Evolutionary conservation across 2,329 filamentous ascomycete species (phyloP).

Genomic region (Cryphonectria naterciae): DNA sequence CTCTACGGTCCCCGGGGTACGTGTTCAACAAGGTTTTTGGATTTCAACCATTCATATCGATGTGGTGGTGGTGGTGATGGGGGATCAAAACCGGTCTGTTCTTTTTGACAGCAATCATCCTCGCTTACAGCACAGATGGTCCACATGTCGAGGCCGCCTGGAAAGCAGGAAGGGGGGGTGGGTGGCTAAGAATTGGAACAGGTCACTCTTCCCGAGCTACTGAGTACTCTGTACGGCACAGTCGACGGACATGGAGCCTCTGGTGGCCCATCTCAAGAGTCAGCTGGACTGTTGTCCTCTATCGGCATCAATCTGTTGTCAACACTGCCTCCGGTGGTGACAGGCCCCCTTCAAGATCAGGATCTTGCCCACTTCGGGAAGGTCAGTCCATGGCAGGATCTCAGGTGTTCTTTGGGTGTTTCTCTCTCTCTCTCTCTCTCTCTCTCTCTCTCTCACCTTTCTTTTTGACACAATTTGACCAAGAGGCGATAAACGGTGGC

Average conservation of each 20-base stretch:
- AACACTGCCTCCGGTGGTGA: neutral
- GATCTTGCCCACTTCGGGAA: conserved; percentile 24
- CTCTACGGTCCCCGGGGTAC: conserved; percentile 8
- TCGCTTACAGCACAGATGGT: conserved; percentile 22
- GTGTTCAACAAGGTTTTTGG: conserved; percentile 2
- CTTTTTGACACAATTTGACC: conserved; percentile 24
- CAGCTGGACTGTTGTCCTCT: conserved; percentile 11
- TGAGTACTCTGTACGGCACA: no score
- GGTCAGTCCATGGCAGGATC: conserved; percentile 26
- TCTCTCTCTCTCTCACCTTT: neutral
- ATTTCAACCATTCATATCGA: conserved; percentile 10
- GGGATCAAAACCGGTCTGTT: conserved; percentile 24
- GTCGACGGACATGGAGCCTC: neutral
- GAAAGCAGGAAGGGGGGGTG: neutral
- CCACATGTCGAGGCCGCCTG: conserved; percentile 12
- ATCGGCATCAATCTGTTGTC: conserved; percentile 10
- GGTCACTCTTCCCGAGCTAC: conserved; percentile 7
- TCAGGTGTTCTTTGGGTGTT: conserved; percentile 10
- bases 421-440: neutral
- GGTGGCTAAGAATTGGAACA: conserved; percentile 8
- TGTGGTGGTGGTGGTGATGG: conserved; percentile 8
- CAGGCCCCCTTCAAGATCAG: conserved; percentile 8
- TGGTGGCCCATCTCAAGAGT: neutral
- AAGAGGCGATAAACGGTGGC: conserved; percentile 24
- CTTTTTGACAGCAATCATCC: conserved; percentile 13